Conservation (phyloP, 1,284 basidiomycete genomes). For the Volvariella volvacea region DNA sequence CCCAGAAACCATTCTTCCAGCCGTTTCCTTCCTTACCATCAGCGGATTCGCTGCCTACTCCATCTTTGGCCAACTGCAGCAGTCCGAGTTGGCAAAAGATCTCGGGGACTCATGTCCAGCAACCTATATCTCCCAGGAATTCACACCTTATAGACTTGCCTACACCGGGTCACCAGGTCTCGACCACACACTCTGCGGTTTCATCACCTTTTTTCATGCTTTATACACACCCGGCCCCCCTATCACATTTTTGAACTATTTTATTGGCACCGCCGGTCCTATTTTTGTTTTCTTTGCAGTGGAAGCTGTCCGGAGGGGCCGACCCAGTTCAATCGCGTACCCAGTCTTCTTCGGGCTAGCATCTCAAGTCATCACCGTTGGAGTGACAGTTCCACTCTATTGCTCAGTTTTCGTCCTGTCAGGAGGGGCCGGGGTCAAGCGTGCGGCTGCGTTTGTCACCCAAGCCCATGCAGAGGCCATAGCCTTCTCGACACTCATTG, state of each 20-base stretch:
- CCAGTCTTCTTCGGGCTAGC: slow-evolving; percentile 17
- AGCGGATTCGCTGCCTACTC: slow-evolving; percentile 24
- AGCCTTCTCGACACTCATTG: slow-evolving; percentile 27
- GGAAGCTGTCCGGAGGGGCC: slow-evolving; percentile 18
- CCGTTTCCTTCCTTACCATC: slow-evolving; percentile 29
- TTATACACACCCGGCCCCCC: slow-evolving; percentile 19
- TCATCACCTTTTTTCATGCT: slow-evolving; percentile 34
- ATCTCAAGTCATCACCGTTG: slow-evolving; percentile 23
- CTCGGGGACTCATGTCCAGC: slow-evolving; percentile 18
- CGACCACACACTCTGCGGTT: slow-evolving; percentile 28
- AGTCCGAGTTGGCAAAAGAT: slow-evolving; percentile 20
- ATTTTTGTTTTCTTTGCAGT: slow-evolving; percentile 19
- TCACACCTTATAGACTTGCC: slow-evolving; percentile 20
- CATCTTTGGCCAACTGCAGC: slow-evolving; percentile 26
- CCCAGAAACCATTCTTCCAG: slow-evolving; percentile 23
- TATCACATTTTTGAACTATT: slow-evolving; percentile 19
- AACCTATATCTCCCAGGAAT: slow-evolving; percentile 7
- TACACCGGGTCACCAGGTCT: slow-evolving; percentile 24
- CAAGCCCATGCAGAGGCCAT: slow-evolving; percentile 31
- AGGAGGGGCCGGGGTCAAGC: slow-evolving; percentile 12
- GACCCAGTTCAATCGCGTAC: slow-evolving; percentile 13
- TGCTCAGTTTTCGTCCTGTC: slow-evolving; percentile 27
- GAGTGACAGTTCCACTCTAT: slow-evolving; percentile 28
- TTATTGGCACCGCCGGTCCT: slow-evolving; percentile 17
- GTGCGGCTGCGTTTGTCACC: slow-evolving; percentile 14